Evolutionary conservation across 345 rosid genomes (phyloP).

Genomic region (Dovyalis caffra): DNA sequence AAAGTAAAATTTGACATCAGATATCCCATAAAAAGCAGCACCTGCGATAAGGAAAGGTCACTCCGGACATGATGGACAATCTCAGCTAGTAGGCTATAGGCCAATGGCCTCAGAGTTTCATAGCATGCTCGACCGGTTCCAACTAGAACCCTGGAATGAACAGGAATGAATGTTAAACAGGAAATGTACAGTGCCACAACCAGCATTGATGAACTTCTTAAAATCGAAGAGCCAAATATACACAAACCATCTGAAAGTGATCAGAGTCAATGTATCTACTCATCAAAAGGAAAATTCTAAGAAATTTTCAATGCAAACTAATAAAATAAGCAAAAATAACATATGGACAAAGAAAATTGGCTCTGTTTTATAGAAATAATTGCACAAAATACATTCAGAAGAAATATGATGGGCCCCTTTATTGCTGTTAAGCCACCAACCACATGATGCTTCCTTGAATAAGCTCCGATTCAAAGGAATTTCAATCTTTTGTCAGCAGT

Average conservation of each 20-base stretch:
- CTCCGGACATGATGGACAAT: slow-evolving; percentile 97
- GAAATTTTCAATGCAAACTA: background rate
- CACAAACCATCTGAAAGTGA: background rate
- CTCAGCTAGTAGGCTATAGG: slow-evolving; percentile 96
- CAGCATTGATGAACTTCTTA: background rate
- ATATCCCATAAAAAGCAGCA: slow-evolving; percentile 21
- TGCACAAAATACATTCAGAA: background rate
- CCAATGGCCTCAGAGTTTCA: slow-evolving; percentile 96
- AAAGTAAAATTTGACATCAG: background rate
- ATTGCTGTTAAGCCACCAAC: background rate
- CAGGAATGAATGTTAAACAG: background rate
- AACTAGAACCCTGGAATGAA: slow-evolving; percentile 70
- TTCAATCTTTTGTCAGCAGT: too few relatives aligned
- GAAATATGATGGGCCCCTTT: background rate
- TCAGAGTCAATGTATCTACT: background rate
- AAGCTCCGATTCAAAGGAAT: background rate
- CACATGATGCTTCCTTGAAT: background rate
- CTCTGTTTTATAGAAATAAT: background rate
- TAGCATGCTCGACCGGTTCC: slow-evolving; percentile 98
- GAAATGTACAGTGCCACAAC: background rate
- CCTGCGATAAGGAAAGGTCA: slow-evolving; percentile 89
- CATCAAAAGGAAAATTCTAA: background rate
- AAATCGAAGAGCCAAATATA: background rate
- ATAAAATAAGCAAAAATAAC: background rate
- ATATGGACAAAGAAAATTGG: background rate